Evolutionary conservation across 495 filamentous ascomycete species (phyloP).

Genomic region (Astrothelium subdiscretum): DNA sequence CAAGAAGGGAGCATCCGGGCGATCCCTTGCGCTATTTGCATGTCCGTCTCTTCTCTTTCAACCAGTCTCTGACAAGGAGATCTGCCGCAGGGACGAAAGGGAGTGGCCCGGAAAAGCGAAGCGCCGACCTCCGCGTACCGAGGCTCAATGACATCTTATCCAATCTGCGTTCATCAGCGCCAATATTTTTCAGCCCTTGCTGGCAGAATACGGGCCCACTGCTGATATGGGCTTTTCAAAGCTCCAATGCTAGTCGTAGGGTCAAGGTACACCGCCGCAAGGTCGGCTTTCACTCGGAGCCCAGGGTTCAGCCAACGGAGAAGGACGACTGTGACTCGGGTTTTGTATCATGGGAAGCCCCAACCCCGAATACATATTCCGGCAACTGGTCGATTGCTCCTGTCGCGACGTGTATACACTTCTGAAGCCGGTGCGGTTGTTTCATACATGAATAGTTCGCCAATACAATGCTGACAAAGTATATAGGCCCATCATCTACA

Average conservation of each 20-base stretch:
- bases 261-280: background rate
- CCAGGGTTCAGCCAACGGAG: background rate
- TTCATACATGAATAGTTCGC: background rate
- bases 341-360: background rate
- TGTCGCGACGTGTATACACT: background rate
- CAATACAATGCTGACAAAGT: background rate
- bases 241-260: background rate
- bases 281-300: background rate
- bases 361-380: background rate
- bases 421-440: background rate
- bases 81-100: no score
- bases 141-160: background rate
- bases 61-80: no score
- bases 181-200: no score
- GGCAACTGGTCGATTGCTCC: background rate
- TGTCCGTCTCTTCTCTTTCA: background rate
- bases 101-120: background rate
- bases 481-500: background rate
- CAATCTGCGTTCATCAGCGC: background rate
- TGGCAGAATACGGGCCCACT: background rate
- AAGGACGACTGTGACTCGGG: background rate
- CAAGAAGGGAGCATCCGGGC: background rate
- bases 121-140: background rate
- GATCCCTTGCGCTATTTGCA: background rate
- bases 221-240: background rate